Evolutionary conservation across 164 flowering plant species (phyloP).

Genomic region (Sextonia rubra): DNA sequence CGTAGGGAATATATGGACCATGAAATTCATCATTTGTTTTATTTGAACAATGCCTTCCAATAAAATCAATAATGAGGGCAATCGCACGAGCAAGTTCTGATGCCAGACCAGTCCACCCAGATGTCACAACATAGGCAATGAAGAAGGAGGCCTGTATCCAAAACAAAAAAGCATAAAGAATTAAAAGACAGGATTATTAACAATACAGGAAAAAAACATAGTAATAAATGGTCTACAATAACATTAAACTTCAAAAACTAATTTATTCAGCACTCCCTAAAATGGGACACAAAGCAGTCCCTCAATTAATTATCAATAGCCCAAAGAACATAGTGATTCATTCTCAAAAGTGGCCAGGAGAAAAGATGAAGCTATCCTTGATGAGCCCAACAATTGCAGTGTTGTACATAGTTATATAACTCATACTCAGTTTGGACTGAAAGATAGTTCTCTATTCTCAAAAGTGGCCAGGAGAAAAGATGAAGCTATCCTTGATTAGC

Average conservation of each 20-base stretch:
- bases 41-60: constrained; percentile 28
- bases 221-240: neutral
- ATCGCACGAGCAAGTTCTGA: constrained; percentile 58
- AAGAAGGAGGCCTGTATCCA: constrained; percentile 76
- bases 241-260: neutral
- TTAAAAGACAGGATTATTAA: neutral
- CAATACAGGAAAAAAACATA: too few relatives aligned
- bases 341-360: too few relatives aligned
- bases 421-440: too few relatives aligned
- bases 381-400: too few relatives aligned
- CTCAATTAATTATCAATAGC: too few relatives aligned
- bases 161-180: neutral
- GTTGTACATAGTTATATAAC: too few relatives aligned
- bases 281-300: too few relatives aligned
- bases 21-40: constrained; percentile 36
- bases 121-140: constrained; percentile 84
- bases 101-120: constrained; percentile 81
- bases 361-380: too few relatives aligned
- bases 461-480: too few relatives aligned
- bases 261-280: neutral
- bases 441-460: too few relatives aligned
- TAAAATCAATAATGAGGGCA: constrained; percentile 40
- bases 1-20: constrained; percentile 59
- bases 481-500: too few relatives aligned
- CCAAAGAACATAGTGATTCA: too few relatives aligned